Base-by-base conservation (phyloP, 2,329 filamentous ascomycete species). In the Lachnellula willkommii region DNA sequence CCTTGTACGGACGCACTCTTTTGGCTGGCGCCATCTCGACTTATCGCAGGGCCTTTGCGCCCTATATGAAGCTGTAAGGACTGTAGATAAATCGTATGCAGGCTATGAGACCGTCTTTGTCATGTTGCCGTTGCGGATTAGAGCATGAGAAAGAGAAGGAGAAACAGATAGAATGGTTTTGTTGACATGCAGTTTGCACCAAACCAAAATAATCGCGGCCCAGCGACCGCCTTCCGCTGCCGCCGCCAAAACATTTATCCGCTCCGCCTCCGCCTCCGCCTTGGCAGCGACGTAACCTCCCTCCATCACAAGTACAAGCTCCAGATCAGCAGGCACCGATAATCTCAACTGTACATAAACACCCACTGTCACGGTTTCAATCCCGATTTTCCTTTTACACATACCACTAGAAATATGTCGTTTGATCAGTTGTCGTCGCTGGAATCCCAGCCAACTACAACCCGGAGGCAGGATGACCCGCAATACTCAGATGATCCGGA, bases 401-500 rank as follows among this genome's bases (percentile, higher is more conserved):
- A 12, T 40, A 47, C 51, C 15, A 52, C 47, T 50, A 45, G 50
- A 46, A 69, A 59, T 60, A 97, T 97, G 93, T 96, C 93, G 17
- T 97, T 94, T 75, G 89, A 96, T 71, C 89, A 90, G 65, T 81
- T 94, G 61, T 88, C 88, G 55, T 87, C 83, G 59, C 79, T 96
- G 64, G 93, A 97, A 77, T 85, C 92, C 79, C 87, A 89, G 73
- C 83, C 84, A 42, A 85, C 84, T 32, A 82, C 77, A 59, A 80
- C 80, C 75, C 79, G 89, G 60, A 82, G 84, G 61, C 78, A 83
- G 58, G 84, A 88, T 71, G 88, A 88, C 69, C 79, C 85, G 47
- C 77, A 84, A 67, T 99, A 96, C 75, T 80, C 82, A 69, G 94
- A 99, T 75, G 90, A 97, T 71, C 94, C 94, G 51, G 91, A 91